A percentile compares a stretch with the other conserved stretches of the same genome.
These are phyloP conservation scores for Amphirosellinia nigrospora DNA, from an alignment of 495 filamentous ascomycete genomes.

Conservation along the genomic window DNA sequence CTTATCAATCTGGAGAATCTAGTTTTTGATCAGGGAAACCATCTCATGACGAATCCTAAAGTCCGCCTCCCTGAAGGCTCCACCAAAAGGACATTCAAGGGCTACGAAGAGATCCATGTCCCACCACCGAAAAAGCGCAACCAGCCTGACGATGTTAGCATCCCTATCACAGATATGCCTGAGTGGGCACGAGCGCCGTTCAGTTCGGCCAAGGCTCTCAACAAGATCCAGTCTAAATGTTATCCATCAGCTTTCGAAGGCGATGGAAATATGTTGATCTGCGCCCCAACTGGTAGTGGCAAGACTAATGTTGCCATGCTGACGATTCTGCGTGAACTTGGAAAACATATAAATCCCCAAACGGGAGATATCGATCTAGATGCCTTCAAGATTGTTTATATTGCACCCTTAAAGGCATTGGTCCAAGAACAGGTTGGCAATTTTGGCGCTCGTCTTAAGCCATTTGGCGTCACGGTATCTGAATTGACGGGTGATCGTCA, in stretches of 20 bases:
- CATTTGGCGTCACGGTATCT: conserved; percentile 89
- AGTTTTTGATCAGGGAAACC: conserved; percentile 96
- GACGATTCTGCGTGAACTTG: conserved; percentile 92
- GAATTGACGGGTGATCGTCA: conserved; percentile 97
- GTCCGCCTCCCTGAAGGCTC: conserved; percentile 95
- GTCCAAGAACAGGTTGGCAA: conserved; percentile 98
- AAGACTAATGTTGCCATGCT: conserved; percentile 99
- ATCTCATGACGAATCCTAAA: conserved; percentile 97
- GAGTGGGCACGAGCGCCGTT: conserved; percentile 92
- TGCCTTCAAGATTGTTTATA: conserved; percentile 96
- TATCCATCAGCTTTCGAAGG: conserved; percentile 90
- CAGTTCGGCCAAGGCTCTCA: conserved; percentile 75
- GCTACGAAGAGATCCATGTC: conserved; percentile 98
- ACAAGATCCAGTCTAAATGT: conserved; percentile 93
- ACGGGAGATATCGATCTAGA: conserved; percentile 92
- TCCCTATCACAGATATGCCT: conserved; percentile 85
- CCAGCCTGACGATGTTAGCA: conserved; percentile 78
- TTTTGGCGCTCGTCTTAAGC: conserved; percentile 87
- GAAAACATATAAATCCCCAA: conserved; percentile 85
- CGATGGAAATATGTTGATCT: conserved; percentile 97
- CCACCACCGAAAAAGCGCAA: conserved; percentile 84
- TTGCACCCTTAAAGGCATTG: conserved; percentile 91
- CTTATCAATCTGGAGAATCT: conserved; percentile 94
- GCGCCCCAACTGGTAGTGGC: conserved; percentile 94
- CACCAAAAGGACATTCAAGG: conserved; percentile 92